Conservation (phyloP, 2,329 filamentous ascomycete species). For the Basipetospora chlamydospora region DNA sequence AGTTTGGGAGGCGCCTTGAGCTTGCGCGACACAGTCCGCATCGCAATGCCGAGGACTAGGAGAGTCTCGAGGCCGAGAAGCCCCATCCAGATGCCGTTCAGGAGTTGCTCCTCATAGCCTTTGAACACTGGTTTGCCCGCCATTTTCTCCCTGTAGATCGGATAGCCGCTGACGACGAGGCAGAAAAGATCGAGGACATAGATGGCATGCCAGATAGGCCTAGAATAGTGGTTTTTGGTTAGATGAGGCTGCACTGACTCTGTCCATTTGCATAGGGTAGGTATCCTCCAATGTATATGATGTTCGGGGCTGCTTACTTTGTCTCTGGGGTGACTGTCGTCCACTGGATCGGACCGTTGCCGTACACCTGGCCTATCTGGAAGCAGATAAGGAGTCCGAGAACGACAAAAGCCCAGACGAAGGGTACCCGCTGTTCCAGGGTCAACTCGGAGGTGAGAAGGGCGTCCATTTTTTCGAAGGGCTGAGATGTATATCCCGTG, state of each 20-base stretch:
- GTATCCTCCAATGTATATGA: no score
- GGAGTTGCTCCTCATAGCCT: slow-evolving; percentile 22
- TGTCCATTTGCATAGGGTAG: no score
- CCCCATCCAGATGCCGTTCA: slow-evolving; percentile 32
- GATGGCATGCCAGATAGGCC: slow-evolving; percentile 11
- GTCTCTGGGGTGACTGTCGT: slow-evolving; percentile 9
- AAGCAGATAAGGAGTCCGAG: slow-evolving; percentile 11
- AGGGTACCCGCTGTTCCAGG: slow-evolving; percentile 10
- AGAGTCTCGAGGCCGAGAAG: slow-evolving; percentile 29
- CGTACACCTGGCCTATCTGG: slow-evolving; percentile 10
- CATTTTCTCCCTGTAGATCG: slow-evolving; percentile 15
- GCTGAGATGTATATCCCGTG: no score
- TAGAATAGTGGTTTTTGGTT: slow-evolving; percentile 3
- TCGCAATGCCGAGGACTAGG: slow-evolving; percentile 26
- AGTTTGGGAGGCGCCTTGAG: slow-evolving; percentile 2
- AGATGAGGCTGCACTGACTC: no score
- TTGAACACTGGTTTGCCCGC: no score
- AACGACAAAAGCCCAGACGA: slow-evolving; percentile 10
- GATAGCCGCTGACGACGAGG: slow-evolving; percentile 10
- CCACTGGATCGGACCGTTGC: slow-evolving; percentile 9
- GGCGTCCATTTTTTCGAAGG: no score
- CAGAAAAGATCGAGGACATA: slow-evolving; percentile 11
- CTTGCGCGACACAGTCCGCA: slow-evolving; percentile 12
- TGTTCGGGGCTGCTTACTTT: slow-evolving; percentile 9
- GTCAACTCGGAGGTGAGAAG: neutral